Conservation (phyloP, 768 basidiomycete species). For the Obba rivulosa region DNA sequence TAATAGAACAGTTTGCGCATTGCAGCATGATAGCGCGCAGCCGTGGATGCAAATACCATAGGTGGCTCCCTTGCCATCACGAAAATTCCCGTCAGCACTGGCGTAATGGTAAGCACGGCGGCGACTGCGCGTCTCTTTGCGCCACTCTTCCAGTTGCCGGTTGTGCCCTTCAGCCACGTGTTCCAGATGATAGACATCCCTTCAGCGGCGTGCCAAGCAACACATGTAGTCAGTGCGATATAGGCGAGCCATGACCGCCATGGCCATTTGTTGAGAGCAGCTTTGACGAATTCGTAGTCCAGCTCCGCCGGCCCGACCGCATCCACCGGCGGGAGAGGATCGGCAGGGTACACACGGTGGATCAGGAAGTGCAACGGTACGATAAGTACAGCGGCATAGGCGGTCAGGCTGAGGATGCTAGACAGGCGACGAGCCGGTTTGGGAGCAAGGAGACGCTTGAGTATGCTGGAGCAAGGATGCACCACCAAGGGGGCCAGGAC, state of each 20-base stretch:
- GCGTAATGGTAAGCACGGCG: slow-evolving; percentile 36
- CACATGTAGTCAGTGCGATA: slow-evolving; percentile 49
- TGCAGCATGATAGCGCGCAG: slow-evolving; percentile 45
- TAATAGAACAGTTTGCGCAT: slow-evolving; percentile 44
- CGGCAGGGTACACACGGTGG: slow-evolving; percentile 56
- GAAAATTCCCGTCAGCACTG: slow-evolving; percentile 53
- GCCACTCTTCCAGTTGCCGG: slow-evolving; percentile 21
- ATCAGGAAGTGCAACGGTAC: slow-evolving; percentile 66
- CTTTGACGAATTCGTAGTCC: slow-evolving; percentile 80
- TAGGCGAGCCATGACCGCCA: slow-evolving; percentile 59
- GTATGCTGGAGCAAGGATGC: slow-evolving; percentile 54
- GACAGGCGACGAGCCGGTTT: slow-evolving; percentile 31
- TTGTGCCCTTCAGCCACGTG: slow-evolving; percentile 34
- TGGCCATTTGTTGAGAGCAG: slow-evolving; percentile 59
- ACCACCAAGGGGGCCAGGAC: slow-evolving; percentile 61
- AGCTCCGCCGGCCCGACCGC: slow-evolving; percentile 70
- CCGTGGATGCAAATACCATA: slow-evolving; percentile 47
- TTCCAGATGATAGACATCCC: slow-evolving; percentile 52
- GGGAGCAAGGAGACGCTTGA: slow-evolving; percentile 52
- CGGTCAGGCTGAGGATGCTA: slow-evolving; percentile 51
- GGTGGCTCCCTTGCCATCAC: slow-evolving; percentile 51
- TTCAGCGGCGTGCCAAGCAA: slow-evolving; percentile 57
- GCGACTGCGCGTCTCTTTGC: slow-evolving; percentile 26
- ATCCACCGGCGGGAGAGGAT: slow-evolving; percentile 42
- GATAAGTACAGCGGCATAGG: slow-evolving; percentile 54